Base-by-base conservation (phyloP, 768 basidiomycete genomes). In the Lentinula sp. region DNA sequence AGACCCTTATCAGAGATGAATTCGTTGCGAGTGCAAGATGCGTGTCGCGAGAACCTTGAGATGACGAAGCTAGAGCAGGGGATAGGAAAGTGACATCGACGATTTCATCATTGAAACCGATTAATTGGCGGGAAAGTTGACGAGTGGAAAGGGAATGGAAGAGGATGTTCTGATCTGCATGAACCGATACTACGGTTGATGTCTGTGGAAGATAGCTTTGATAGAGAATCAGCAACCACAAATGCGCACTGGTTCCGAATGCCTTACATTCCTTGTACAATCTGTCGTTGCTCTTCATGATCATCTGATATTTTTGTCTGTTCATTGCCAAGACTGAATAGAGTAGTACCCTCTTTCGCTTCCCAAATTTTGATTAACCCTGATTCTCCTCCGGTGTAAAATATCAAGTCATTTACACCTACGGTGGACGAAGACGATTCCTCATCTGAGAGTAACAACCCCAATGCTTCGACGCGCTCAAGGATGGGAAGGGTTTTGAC, bases 91-190 rank as follows among this genome's bases (percentile, higher is more conserved):
- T 79, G 4, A 87, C 84, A 67, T 98, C 97, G 55, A 98, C 90
- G 65, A 98, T 95, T 73, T 98, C 96, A 73, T 99, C 97, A 72
- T 98, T 98, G 80, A 90, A 99, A 0, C 97, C 97, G 67, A 98
- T 87, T 65, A 98, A 75, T 66, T 98, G 96, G 16, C 91, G 88
- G 2, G 80, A 77, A 28, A 91, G 74, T 8, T 81, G 76, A 36
- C 80, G 81, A 1, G 84, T 83, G n/a, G 79, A 71, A 7, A 96
- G 76, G 2, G 92, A 94, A 72, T 95, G 87, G 75, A 93, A 93
- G 51, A 95, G 80, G 66, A 99, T 95, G 66, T 98, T 99, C 74
- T 98, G 97, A 72, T 99, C 96, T 23, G 92, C 94, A 70, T 96
- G 95, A 15, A 95, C 77, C 15, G 94, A 91, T 20, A 94, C 79